Conservation (phyloP, 179 eudicot species). For the Spergularia azorica region DNA sequence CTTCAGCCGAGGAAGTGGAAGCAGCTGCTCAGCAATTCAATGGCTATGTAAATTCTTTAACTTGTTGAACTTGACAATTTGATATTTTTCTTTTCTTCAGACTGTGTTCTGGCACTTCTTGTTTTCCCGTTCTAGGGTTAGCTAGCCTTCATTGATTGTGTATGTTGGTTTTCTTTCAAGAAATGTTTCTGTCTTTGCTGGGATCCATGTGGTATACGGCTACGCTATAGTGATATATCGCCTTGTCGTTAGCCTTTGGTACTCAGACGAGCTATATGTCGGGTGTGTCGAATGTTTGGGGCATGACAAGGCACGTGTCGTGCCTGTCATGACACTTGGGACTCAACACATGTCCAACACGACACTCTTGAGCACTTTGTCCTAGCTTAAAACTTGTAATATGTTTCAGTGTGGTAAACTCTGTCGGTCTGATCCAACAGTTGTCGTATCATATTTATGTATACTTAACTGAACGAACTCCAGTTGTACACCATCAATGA, state of each 20-base stretch:
- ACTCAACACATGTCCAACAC: no score
- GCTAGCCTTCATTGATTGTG: neutral
- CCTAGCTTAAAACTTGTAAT: no score
- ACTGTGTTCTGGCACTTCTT: neutral
- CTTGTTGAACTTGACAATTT: neutral
- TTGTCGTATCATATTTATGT: no score
- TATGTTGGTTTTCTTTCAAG: neutral
- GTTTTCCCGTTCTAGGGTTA: no score
- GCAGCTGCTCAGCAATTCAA: conserved; percentile 82
- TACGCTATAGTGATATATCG: neutral
- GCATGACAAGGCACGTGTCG: no score
- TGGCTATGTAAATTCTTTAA: conserved; percentile 67
- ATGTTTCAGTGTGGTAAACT: no score
- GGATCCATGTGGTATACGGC: neutral
- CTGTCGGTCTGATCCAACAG: no score
- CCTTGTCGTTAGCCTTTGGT: neutral
- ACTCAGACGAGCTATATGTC: neutral
- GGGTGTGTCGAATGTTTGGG: no score
- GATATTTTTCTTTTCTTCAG: neutral
- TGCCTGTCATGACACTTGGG: no score
- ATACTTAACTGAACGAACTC: no score
- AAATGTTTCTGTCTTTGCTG: neutral
- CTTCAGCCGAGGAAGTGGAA: conserved; percentile 66
- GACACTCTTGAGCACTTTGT: no score
- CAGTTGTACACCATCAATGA: no score